Base-by-base conservation (phyloP, 1,284 basidiomycete genomes). In the Pascua sp. region DNA sequence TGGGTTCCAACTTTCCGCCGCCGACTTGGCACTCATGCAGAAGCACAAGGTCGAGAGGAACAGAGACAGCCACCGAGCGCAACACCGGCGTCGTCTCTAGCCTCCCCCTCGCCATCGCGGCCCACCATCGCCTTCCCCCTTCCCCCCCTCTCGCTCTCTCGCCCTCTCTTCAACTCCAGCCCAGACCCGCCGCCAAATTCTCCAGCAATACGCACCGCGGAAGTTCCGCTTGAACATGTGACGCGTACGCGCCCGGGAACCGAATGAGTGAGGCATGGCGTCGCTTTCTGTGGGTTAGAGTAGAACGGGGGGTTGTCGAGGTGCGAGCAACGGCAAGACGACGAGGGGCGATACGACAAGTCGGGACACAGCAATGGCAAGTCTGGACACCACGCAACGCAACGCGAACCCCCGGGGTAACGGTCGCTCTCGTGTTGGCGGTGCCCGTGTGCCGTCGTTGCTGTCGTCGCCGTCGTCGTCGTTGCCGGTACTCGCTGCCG, bases 171-270 rank as follows among this genome's bases (percentile, higher is more conserved):
- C 38, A 8, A 12, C 17, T 36, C 32, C 40, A n/a, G 8, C 49
- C 15, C 49, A 43, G 13, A 37, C 32, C 24, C n/a, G 11, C 16
- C 13, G 9, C 51, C 51, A 51, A 52, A 11, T 24, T 39, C 37
- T n/a, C 32, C 24, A 11, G 16, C 11, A 13, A 36, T 52, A 78
- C 83, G 71, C 77, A 92, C 91, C 85, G 85, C 94, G 94, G 88
- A 96, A 95, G 75, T 86, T 87, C 81, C 90, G 84, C 86, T 89
- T 93, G 89, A 98, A 98, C 91, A 98, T 96, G 84, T 97, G 83
- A 86, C 95, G 93, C 85, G 95, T 98, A 73, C 95, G 92, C 87
- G 94, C 94, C 79, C 94, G 88, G 85, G 95, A 91, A 92, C 95
- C 95, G 85, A 89, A 97, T 62, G 94, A 97, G 91, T 98, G 91